These are phyloP conservation scores for Fusarium pseudocircinatum DNA, from an alignment of 2,329 filamentous ascomycete genomes.

Conservation along the genomic window DNA sequence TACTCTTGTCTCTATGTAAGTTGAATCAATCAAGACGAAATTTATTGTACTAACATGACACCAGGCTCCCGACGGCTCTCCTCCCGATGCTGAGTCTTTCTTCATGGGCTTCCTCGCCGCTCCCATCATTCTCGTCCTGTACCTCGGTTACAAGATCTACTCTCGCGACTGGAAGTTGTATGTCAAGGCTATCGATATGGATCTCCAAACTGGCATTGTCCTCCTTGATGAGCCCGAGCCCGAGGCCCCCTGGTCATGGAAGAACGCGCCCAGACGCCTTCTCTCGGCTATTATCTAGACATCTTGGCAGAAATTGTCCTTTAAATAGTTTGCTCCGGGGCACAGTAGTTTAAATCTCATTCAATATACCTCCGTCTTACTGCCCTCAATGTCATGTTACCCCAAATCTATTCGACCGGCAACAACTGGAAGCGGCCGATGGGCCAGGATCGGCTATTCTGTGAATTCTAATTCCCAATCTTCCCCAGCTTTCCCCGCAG, in stretches of 20 bases:
- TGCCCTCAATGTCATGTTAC: not conserved
- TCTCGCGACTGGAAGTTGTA: slow-evolving; percentile 68
- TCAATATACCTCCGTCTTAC: not conserved
- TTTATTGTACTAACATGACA: not conserved
- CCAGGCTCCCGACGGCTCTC: slow-evolving; percentile 62
- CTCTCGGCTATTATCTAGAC: slow-evolving; percentile 16
- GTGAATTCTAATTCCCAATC: not conserved
- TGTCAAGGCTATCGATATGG: slow-evolving; percentile 78
- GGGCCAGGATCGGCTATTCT: not conserved
- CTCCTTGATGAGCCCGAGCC: slow-evolving; percentile 67
- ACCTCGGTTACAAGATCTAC: slow-evolving; percentile 78
- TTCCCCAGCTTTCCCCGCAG: slow-evolving; percentile 28
- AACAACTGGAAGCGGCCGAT: not conserved
- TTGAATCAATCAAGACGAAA: not conserved
- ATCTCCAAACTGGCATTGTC: slow-evolving; percentile 82
- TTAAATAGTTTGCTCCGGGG: not conserved
- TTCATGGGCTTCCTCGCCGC: slow-evolving; percentile 77
- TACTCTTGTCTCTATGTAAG: slow-evolving; percentile 65
- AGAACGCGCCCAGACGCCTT: not conserved
- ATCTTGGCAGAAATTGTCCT: not conserved
- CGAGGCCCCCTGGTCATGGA: slow-evolving; percentile 68
- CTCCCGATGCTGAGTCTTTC: slow-evolving; percentile 74
- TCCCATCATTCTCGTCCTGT: slow-evolving; percentile 74
- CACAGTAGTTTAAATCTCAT: not conserved
- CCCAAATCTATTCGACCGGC: not conserved